Conservation (phyloP, 495 filamentous ascomycete species). For the Platismatia glauca region DNA sequence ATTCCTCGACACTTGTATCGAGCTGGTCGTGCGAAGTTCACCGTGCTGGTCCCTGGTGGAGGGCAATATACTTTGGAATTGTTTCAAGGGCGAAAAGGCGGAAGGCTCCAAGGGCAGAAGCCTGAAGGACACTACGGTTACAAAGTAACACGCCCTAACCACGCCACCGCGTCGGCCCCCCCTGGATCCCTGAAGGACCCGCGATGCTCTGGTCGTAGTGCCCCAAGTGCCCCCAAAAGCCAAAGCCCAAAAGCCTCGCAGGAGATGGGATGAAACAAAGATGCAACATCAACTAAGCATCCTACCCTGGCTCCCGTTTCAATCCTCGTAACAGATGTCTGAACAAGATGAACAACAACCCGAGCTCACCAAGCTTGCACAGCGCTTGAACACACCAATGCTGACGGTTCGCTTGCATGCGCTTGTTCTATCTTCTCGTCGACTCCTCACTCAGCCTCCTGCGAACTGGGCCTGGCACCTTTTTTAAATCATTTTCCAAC, state of each 20-base stretch:
- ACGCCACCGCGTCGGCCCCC: constrained; percentile 1
- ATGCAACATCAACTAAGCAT: not conserved
- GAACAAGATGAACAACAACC: not conserved
- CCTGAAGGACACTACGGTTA: not conserved
- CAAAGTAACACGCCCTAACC: not conserved
- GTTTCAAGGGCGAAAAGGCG: not conserved
- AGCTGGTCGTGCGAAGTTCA: not conserved
- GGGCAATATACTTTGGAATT: not conserved
- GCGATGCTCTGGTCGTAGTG: not conserved
- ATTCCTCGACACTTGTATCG: too few relatives aligned
- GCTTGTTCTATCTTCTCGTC: constrained; percentile 4
- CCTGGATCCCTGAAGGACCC: not conserved
- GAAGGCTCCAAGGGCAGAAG: not conserved
- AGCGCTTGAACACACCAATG: not conserved
- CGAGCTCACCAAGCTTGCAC: not conserved
- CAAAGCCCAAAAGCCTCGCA: too few relatives aligned
- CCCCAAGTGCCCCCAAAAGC: not conserved
- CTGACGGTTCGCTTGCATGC: constrained; percentile 2
- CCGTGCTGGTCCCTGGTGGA: too few relatives aligned
- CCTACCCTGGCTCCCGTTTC: constrained; percentile 9
- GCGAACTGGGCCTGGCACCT: not conserved
- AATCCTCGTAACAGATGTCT: not conserved
- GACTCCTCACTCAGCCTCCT: constrained; percentile 1
- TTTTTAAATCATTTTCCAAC: not conserved
- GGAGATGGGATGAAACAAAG: constrained; percentile 10